Evolutionary conservation across 2,329 filamentous ascomycete genomes (phyloP), one percentile per base, ranked within the genome.

Genomic region (Cordyceps cicadae): DNA sequence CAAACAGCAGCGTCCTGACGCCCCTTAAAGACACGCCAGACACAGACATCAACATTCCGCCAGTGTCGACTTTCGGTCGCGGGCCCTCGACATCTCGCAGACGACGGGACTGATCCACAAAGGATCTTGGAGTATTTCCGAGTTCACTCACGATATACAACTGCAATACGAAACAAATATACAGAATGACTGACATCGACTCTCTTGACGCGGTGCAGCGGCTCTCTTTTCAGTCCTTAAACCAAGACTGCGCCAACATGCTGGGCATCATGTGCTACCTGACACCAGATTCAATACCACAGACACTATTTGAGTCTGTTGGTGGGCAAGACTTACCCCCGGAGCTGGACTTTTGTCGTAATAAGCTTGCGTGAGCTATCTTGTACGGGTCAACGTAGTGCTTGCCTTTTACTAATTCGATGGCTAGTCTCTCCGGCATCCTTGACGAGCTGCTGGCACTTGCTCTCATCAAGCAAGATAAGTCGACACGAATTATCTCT

Each of bases 21-120:
- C 39, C 39, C 39, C 8, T n/a, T n/a, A 75, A 34, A 75, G 83
- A 62, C 79, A 83, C 63, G 74, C 90, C 69, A 88, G 85, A 82
- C 90, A 94, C n/a, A n/a, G n/a, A n/a, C n/a, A n/a, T 74, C 86
- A 89, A 76, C 85, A 90, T 79, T 90, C 90, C 72, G 81, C 80
- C 58, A 88, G 86, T 58, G 87, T 85, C 60, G 88, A 90, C 70
- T 78, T 81, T 64, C 80, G 80, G 60, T 65, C 67, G 68, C 81
- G 87, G 67, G 80, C 83, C 62, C 79, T 89, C 26, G 26, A 3
- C 26, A 29, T 29, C 26, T 29, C 26, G 26, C 26, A 29, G 26
- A 29, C 6, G 26, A 29, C 26, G 26, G 26, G 26, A 29, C 37
- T 39, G 37, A 39, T 39, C 37, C 37, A 39, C 14, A 39, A 9